Base-by-base conservation (phyloP, 2,329 filamentous ascomycete genomes). In the Penicillium sp. region DNA sequence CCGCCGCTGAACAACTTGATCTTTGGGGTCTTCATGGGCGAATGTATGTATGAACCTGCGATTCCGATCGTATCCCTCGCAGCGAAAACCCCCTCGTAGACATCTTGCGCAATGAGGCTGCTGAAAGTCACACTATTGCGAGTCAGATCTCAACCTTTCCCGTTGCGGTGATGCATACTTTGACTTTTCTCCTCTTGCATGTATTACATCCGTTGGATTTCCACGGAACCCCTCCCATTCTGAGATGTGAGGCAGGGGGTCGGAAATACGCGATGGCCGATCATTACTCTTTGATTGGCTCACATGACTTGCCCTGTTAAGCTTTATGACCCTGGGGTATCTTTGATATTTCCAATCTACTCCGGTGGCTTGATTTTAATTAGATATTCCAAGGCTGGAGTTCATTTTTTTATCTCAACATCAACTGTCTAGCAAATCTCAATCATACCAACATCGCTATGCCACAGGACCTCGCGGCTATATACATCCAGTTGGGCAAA, bases 31-130 rank as follows among this genome's bases (percentile, higher is more conserved):
- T 16, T 45, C 16, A 34, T n/a, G 40, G 11, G 49, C 34, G 43
- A 56, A 60, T 13, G 58, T 55, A 43, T 60, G 55, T 18, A 58
- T 47, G 44, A 60, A 60, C 21, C 54, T 60, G 14, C 48, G 44
- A 3, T 34, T 29, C 47, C 52, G 52, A 14, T 54, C 50, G 38
- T 60, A 58, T 5, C 58, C 58, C 10, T 55, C 46, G 36, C 58
- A 60, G 29, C 29, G 47, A 38, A 58, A 50, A 34, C 58, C 47
- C 6, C 58, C 57, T 24, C 55, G 52, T 21, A 60, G 47, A 43
- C 58, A 60, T 47, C 55, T 47, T 21, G 49, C 58, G 34, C 58
- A 60, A 22, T 58, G 39, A 16, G 58, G 58, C 24, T 44, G 55
- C 39, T 60, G 55, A 39, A 53, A 47, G 48, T 60, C 58, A 16